A percentile compares a stretch with the other conserved stretches of the same genome.
phyloP scores from a whole-genome alignment of 768 basidiomycete genomes.

The Crepidotus variabilis region DNA sequence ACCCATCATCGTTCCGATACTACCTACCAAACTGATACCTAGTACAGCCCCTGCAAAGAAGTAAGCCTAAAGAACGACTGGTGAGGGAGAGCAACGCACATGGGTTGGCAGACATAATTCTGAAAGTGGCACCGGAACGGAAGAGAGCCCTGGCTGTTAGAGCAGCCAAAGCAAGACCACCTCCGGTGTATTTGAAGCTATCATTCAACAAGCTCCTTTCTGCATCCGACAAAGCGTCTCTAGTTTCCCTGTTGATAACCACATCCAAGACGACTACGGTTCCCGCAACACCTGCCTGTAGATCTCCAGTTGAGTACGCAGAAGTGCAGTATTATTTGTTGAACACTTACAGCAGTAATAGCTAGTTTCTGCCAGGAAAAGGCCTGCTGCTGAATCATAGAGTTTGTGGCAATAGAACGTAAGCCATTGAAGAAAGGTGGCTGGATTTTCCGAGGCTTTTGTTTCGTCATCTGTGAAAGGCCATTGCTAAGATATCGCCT shows the following conservation, averaged over 20 bases:
- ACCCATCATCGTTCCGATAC: slow-evolving; percentile 85
- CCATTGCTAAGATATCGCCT: slow-evolving; percentile 14
- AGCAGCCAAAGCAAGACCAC: slow-evolving; percentile 73
- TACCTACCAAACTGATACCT: slow-evolving; percentile 73
- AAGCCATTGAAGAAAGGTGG: slow-evolving; percentile 19
- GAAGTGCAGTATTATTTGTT: slow-evolving; percentile 27
- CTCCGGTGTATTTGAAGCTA: slow-evolving; percentile 81
- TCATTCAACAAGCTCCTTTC: slow-evolving; percentile 73
- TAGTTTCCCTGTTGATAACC: slow-evolving; percentile 75
- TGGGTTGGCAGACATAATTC: slow-evolving; percentile 81
- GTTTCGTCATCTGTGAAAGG: background rate
- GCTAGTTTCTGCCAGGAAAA: slow-evolving; percentile 32
- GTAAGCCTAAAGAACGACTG: background rate
- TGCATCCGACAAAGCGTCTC: slow-evolving; percentile 55
- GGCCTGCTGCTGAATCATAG: slow-evolving; percentile 23
- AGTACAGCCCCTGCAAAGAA: slow-evolving; percentile 68
- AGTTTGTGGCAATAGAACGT: slow-evolving; percentile 50
- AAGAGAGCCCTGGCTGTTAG: slow-evolving; percentile 78
- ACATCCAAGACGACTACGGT: slow-evolving; percentile 60
- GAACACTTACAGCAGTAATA: slow-evolving; percentile 23
- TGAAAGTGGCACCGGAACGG: slow-evolving; percentile 59
- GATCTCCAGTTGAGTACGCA: background rate
- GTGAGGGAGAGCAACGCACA: slow-evolving; percentile 40
- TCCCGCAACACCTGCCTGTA: slow-evolving; percentile 69
- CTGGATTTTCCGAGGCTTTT: background rate